A percentile compares a stretch with the other conserved stretches of the same genome.
phyloP scores from a whole-genome alignment of 805 yeast genomes.

The Cyberlindnera petersonii region DNA sequence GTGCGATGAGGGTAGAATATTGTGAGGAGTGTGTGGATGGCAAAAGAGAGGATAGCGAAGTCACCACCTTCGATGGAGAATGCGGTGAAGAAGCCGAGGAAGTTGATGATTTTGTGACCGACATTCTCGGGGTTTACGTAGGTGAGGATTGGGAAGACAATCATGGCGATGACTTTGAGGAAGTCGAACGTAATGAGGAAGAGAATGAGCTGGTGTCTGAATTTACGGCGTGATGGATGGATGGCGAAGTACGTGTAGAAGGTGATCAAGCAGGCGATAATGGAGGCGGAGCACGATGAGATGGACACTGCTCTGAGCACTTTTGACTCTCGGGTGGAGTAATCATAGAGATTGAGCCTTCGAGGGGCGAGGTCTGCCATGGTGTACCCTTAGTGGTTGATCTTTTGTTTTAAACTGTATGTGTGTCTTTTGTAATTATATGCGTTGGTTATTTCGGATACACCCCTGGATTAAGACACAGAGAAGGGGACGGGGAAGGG shows the following conservation, averaged over 20 bases:
- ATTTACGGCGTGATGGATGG: slow-evolving; percentile 58
- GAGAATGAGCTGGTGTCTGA: slow-evolving; percentile 67
- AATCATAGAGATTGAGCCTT: slow-evolving; percentile 10
- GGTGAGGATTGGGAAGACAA: slow-evolving; percentile 65
- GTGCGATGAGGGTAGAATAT: slow-evolving; percentile 60
- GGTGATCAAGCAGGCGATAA: slow-evolving; percentile 52
- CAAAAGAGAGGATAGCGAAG: slow-evolving; percentile 74
- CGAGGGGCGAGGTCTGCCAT: slow-evolving; percentile 6
- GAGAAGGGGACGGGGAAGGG: too few species aligned
- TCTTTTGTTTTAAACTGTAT: too few species aligned
- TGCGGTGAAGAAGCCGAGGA: slow-evolving; percentile 72
- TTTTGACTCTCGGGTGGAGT: slow-evolving; percentile 5
- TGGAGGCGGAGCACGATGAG: slow-evolving; percentile 45
- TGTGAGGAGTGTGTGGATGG: slow-evolving; percentile 73
- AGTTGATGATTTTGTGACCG: slow-evolving; percentile 15
- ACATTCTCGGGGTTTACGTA: slow-evolving; percentile 44
- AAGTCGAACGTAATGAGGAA: slow-evolving; percentile 70
- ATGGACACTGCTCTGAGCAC: slow-evolving; percentile 37
- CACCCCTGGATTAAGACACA: too few species aligned
- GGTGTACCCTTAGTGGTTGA: background rate
- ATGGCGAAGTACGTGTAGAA: slow-evolving; percentile 59
- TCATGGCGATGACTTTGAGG: slow-evolving; percentile 62
- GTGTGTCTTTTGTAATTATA: too few species aligned
- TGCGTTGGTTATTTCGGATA: too few species aligned
- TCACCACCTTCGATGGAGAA: slow-evolving; percentile 83